phyloP scores from a whole-genome alignment of 768 basidiomycete species.

The Mycena haematopus region DNA sequence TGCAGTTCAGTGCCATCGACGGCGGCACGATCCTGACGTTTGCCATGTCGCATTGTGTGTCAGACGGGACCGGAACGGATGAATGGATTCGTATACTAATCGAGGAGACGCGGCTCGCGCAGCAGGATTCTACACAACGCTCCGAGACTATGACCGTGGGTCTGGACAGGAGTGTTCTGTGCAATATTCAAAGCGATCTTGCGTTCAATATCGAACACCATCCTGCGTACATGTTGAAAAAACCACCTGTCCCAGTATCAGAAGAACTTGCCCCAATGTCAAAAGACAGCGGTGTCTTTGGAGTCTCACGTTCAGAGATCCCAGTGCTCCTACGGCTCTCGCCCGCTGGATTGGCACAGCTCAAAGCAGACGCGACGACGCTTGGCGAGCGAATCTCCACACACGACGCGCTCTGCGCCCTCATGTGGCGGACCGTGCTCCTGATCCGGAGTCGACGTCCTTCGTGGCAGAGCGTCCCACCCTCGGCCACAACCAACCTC shows the following conservation, averaged over 20 bases:
- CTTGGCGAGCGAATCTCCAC: conserved; percentile 5
- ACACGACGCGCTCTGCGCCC: conserved; percentile 9
- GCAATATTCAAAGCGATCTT: conserved; percentile 1
- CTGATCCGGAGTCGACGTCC: conserved; percentile 1
- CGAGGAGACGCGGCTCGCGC: conserved; percentile 3
- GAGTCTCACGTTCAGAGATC: background rate
- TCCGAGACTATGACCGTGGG: background rate
- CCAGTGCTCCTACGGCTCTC: conserved; percentile 6
- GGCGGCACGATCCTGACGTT: conserved; percentile 19
- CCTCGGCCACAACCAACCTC: conserved; percentile 2
- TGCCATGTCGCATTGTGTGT: conserved; percentile 14
- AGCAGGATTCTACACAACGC: background rate
- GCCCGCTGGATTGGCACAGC: background rate
- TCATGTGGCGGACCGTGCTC: conserved; percentile 11
- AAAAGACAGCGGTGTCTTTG: background rate
- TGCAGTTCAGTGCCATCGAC: conserved; percentile 17
- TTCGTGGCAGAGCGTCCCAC: background rate
- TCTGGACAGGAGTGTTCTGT: conserved; percentile 4
- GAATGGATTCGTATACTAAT: conserved; percentile 3
- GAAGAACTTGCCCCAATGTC: background rate
- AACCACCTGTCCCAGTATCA: background rate
- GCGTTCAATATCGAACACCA: conserved; percentile 1
- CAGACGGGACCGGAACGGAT: conserved; percentile 11
- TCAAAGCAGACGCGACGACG: conserved; percentile 12
- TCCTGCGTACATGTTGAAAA: conserved; percentile 4